phyloP scores from a whole-genome alignment of 257 asterid species.

The Dorcoceras hygrometricum region DNA sequence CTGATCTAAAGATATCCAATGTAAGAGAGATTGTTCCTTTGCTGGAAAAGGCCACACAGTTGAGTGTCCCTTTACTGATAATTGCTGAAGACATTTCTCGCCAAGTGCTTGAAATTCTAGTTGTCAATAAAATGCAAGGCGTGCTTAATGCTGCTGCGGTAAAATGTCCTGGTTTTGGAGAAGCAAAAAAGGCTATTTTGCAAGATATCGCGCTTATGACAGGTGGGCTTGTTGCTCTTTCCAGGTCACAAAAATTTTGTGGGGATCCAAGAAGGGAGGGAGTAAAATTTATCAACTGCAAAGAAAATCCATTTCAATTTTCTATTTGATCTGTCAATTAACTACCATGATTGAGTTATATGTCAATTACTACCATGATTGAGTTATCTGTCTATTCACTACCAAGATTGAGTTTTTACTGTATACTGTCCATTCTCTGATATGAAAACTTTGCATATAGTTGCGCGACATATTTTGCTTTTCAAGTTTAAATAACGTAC shows the following conservation, averaged over 20 bases:
- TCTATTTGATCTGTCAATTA: constrained; percentile 8
- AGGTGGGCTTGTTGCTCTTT: constrained; percentile 38
- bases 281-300: background rate
- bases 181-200: constrained; percentile 76
- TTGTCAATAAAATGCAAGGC: constrained; percentile 74
- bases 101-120: constrained; percentile 75
- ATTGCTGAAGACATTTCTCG: constrained; percentile 82
- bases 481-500: constrained; percentile 5
- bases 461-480: background rate
- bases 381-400: constrained; percentile 6
- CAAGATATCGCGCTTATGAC: constrained; percentile 97
- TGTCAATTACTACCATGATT: background rate
- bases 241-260: background rate
- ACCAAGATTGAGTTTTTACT: constrained; percentile 1
- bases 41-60: constrained; percentile 87
- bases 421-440: background rate
- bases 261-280: background rate
- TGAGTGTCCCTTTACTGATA: constrained; percentile 85
- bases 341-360: background rate
- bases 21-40: constrained; percentile 72
- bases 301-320: constrained; percentile 5
- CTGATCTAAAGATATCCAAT: constrained; percentile 71
- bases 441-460: background rate
- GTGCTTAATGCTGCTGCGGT: constrained; percentile 74
- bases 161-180: constrained; percentile 81